Conservation (phyloP, 108 stramenopile genomes). For the Skeletonema potamos region DNA sequence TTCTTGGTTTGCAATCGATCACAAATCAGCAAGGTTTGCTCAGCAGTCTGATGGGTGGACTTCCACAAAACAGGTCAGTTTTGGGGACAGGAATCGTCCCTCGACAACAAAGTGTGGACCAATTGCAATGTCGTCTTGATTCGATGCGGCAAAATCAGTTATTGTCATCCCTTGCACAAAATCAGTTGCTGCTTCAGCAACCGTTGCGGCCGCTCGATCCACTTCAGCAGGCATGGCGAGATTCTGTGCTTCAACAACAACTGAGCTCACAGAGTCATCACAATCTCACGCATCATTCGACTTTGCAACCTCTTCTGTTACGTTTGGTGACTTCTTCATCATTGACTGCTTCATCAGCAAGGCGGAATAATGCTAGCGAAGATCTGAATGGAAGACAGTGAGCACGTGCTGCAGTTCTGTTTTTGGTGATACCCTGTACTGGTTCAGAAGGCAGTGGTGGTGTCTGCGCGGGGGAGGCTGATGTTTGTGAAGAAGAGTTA, state of each 20-base stretch:
- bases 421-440: no score
- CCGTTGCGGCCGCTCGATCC: neutral
- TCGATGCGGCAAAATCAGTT: neutral
- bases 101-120: neutral
- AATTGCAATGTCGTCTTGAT: neutral
- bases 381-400: no score
- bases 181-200: neutral
- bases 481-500: no score
- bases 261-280: neutral
- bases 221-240: neutral
- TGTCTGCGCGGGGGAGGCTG: no score
- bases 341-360: neutral
- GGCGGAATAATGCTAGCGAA: no score
- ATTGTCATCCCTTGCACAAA: neutral
- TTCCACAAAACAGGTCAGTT: neutral
- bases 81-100: neutral
- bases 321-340: neutral
- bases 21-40: neutral
- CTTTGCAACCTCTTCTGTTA: neutral
- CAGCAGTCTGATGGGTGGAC: neutral
- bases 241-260: neutral
- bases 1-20: neutral
- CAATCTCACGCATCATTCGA: neutral
- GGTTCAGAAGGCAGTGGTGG: no score
- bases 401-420: no score